Percentiles rank a stretch among this genome's conserved stretches.
Conservation (phyloP, 495 filamentous ascomycete genomes). For the Tuber aestivum region DNA sequence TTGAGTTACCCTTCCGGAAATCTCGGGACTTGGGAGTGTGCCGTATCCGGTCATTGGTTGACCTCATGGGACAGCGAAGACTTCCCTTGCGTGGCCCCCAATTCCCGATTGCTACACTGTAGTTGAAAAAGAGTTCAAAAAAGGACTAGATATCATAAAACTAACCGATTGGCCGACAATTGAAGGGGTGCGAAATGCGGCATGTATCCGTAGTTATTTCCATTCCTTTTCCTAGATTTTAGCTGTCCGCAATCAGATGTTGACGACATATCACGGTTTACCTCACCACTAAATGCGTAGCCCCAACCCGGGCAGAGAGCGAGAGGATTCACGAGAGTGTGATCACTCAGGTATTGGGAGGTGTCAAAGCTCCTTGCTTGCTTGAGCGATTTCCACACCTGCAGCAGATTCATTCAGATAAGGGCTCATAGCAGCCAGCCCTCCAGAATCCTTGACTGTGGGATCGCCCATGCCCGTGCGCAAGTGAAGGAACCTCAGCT, state of each 20-base stretch:
- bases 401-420: background rate
- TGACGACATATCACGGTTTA: background rate
- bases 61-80: background rate
- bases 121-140: background rate
- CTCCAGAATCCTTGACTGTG: background rate
- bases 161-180: background rate
- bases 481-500: background rate
- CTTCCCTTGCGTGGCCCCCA: background rate
- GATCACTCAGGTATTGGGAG: background rate
- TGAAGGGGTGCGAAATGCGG: background rate
- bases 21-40: background rate
- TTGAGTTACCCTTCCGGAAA: background rate
- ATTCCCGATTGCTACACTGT: background rate
- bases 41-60: background rate
- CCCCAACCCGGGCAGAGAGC: background rate
- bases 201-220: background rate
- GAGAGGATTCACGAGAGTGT: background rate
- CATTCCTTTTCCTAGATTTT: background rate
- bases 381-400: background rate
- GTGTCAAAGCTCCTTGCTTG: background rate
- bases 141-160: background rate
- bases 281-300: background rate
- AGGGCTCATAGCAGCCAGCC: background rate
- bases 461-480: background rate
- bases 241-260: background rate